Percentiles rank a stretch among this genome's conserved stretches.
These are phyloP conservation scores for Babesia gibsoni DNA, from an alignment of 169 alveolate genomes.

Conservation along the genomic window DNA sequence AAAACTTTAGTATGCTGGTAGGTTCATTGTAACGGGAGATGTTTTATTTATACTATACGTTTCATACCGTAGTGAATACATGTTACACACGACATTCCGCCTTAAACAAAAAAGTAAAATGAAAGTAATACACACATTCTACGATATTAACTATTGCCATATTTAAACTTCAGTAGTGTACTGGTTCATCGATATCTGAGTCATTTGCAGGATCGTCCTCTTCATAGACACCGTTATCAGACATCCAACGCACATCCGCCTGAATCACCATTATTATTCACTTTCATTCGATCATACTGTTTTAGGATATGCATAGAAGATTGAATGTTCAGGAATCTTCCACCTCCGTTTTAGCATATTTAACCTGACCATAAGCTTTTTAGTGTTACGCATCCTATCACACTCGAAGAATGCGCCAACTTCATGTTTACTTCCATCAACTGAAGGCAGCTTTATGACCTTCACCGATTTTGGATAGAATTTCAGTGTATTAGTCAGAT, in stretches of 20 bases:
- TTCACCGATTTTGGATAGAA: conserved; percentile 71
- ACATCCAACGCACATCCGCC: conserved; percentile 76
- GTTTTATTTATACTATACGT: too few relatives aligned
- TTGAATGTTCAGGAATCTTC: conserved; percentile 70
- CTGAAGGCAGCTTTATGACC: conserved; percentile 32
- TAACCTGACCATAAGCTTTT: conserved; percentile 69
- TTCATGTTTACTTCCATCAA: conserved; percentile 55
- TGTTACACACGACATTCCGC: too few relatives aligned
- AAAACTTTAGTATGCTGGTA: too few relatives aligned
- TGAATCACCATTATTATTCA: conserved; percentile 14
- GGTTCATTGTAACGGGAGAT: too few relatives aligned
- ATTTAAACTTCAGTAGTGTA: conserved; percentile 72
- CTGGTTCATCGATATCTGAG: conserved; percentile 75
- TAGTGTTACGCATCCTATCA: conserved; percentile 76
- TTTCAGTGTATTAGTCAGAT: conserved; percentile 69
- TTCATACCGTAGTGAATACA: too few relatives aligned
- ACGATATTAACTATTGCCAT: too few relatives aligned
- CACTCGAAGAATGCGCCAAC: conserved; percentile 72
- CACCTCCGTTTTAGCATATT: conserved; percentile 74
- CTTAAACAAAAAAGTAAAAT: too few relatives aligned
- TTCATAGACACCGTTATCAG: conserved; percentile 65
- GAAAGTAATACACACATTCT: too few relatives aligned
- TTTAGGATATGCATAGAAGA: conserved; percentile 76
- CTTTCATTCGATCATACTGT: conserved; percentile 39
- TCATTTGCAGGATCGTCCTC: conserved; percentile 68